These are phyloP conservation scores for Candida mesenterica DNA, from an alignment of 1,139 yeast genomes.

Conservation along the genomic window DNA sequence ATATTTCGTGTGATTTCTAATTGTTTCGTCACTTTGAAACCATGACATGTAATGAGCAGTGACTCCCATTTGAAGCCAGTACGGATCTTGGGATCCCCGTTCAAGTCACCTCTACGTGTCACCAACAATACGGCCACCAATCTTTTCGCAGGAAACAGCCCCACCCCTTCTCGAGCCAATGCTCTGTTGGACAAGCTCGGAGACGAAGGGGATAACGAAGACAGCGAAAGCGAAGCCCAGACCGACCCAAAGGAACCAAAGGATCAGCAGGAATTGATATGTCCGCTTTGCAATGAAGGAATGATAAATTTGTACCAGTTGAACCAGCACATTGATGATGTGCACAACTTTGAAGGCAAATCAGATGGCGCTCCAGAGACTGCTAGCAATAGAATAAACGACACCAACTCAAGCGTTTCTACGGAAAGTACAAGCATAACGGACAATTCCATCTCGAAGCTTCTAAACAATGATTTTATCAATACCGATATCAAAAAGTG, in stretches of 20 bases:
- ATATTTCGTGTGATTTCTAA: background rate
- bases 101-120: conserved; percentile 19
- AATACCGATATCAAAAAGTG: conserved; percentile 23
- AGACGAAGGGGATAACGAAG: too few species aligned
- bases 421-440: too few species aligned
- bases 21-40: too few species aligned
- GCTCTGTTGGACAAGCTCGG: background rate
- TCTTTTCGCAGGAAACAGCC: conserved; percentile 6
- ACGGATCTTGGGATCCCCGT: conserved; percentile 25
- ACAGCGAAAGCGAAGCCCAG: too few species aligned
- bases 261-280: conserved; percentile 25
- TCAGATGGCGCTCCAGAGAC: background rate
- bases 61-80: conserved; percentile 5
- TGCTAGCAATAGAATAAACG: background rate
- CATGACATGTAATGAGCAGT: conserved; percentile 1
- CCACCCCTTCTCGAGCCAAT: conserved; percentile 10
- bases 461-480: conserved; percentile 19
- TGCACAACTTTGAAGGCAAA: conserved; percentile 33
- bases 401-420: too few species aligned
- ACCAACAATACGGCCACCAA: conserved; percentile 3
- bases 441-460: conserved; percentile 10
- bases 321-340: conserved; percentile 72
- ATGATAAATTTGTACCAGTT: conserved; percentile 59
- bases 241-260: too few species aligned
- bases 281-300: conserved; percentile 71